A percentile compares a stretch with the other conserved stretches of the same genome.
These are phyloP conservation scores for Claviceps maximensis DNA, from an alignment of 2,329 filamentous ascomycete species.

Conservation along the genomic window DNA sequence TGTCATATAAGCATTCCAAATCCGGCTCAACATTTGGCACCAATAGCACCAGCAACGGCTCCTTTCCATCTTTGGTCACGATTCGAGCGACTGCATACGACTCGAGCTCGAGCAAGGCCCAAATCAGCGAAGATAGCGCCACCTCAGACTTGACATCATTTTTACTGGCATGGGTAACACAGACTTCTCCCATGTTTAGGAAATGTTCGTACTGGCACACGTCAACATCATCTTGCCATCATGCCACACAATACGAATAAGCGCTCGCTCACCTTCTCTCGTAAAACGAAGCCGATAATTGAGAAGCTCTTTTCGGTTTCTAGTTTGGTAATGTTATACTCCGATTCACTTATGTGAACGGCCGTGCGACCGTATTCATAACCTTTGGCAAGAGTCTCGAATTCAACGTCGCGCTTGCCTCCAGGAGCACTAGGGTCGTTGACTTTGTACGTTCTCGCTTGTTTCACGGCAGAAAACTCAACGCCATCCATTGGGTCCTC, in stretches of 20 bases:
- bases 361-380: conserved; percentile 89
- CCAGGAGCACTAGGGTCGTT: conserved; percentile 61
- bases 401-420: conserved; percentile 68
- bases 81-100: conserved; percentile 78
- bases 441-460: conserved; percentile 67
- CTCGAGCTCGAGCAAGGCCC: conserved; percentile 72
- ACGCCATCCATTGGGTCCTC: conserved; percentile 35
- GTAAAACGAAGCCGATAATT: conserved; percentile 75
- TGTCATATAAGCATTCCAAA: conserved; percentile 76
- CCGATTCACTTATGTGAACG: conserved; percentile 76
- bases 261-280: conserved; percentile 42
- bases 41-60: conserved; percentile 64
- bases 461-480: conserved; percentile 59
- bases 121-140: conserved; percentile 78
- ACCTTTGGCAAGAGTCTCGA: conserved; percentile 78
- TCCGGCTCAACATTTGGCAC: conserved; percentile 67
- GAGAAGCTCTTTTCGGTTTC: conserved; percentile 64
- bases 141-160: conserved; percentile 71
- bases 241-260: not conserved
- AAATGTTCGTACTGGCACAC: conserved; percentile 59
- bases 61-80: conserved; percentile 70
- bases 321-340: conserved; percentile 78
- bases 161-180: conserved; percentile 63
- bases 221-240: not conserved
- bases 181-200: conserved; percentile 69